A percentile compares a stretch with the other conserved stretches of the same genome.
phyloP scores from a whole-genome alignment of 2,329 filamentous ascomycete species.

The Knoxdaviesia capensis region DNA sequence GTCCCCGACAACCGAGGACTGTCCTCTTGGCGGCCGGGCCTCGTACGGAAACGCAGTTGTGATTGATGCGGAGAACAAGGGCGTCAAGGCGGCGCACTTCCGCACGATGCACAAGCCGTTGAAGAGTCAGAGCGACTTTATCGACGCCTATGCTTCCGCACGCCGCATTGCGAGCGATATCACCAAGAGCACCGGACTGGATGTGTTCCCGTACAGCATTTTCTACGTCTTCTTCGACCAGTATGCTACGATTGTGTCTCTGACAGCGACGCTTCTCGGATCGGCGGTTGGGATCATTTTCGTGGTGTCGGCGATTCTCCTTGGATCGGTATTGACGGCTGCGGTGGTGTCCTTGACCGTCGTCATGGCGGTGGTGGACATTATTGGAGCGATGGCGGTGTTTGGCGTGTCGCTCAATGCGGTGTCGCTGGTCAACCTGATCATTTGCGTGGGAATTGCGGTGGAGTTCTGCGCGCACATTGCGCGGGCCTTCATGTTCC shows the following conservation, averaged over 20 bases:
- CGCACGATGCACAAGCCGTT: constrained; percentile 75
- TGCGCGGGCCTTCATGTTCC: constrained; percentile 89
- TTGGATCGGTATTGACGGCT: constrained; percentile 70
- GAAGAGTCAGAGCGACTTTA: constrained; percentile 79
- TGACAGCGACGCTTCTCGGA: constrained; percentile 62
- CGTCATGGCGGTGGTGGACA: constrained; percentile 82
- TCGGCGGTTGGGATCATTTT: constrained; percentile 77
- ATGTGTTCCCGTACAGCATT: constrained; percentile 90
- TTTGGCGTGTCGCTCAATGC: constrained; percentile 82
- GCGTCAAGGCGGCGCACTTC: constrained; percentile 74
- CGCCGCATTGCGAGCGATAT: constrained; percentile 72
- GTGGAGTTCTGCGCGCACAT: constrained; percentile 98
- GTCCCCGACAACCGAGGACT: constrained; percentile 62
- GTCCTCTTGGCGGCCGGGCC: constrained; percentile 73
- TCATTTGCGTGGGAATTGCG: constrained; percentile 90
- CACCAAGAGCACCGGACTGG: constrained; percentile 46
- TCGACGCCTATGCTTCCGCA: constrained; percentile 72
- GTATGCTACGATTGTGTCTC: constrained; percentile 64
- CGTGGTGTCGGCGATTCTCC: constrained; percentile 53
- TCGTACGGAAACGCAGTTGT: constrained; percentile 74
- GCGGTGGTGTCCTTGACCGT: constrained; percentile 72
- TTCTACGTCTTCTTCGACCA: constrained; percentile 99
- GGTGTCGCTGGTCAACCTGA: constrained; percentile 83
- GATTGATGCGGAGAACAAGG: constrained; percentile 44
- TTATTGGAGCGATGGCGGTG: constrained; percentile 86